These are phyloP conservation scores for Phoenix roebelenii DNA, from an alignment of 176 grass and related monocot species.

Conservation along the genomic window DNA sequence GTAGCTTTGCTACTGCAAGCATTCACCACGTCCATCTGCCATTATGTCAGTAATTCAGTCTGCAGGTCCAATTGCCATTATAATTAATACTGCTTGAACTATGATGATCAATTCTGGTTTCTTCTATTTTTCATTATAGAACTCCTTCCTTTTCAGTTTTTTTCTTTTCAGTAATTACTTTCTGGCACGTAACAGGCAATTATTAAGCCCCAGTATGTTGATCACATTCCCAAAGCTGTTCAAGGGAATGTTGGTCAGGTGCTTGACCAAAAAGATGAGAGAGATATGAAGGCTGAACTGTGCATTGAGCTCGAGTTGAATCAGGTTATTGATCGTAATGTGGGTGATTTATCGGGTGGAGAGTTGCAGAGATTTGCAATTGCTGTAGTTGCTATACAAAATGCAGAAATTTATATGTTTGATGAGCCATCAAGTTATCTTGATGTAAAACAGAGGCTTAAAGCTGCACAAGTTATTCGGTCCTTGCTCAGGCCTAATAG, in stretches of 20 bases:
- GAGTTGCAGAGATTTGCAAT: slow-evolving; percentile 91
- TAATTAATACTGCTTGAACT: too few relatives aligned
- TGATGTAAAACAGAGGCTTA: slow-evolving; percentile 88
- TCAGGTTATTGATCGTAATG: slow-evolving; percentile 52
- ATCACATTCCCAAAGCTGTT: slow-evolving; percentile 62
- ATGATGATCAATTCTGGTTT: too few relatives aligned
- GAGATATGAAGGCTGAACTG: slow-evolving; percentile 35
- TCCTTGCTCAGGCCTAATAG: too few relatives aligned
- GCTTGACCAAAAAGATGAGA: slow-evolving; percentile 43
- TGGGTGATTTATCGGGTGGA: slow-evolving; percentile 65
- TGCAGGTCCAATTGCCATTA: too few relatives aligned
- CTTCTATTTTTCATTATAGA: too few relatives aligned
- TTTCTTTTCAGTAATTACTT: not conserved
- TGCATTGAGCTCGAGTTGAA: slow-evolving; percentile 56
- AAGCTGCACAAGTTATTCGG: slow-evolving; percentile 30
- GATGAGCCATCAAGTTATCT: slow-evolving; percentile 88
- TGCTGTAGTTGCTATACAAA: slow-evolving; percentile 71
- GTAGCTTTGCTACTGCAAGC: too few relatives aligned
- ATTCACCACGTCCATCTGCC: too few relatives aligned
- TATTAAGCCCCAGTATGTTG: slow-evolving; percentile 64
- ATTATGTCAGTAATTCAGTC: too few relatives aligned
- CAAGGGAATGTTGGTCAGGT: slow-evolving; percentile 60
- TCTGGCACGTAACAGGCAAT: slow-evolving; percentile 32
- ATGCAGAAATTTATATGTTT: slow-evolving; percentile 83
- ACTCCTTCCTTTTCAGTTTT: too few relatives aligned